Evolutionary conservation across 1,139 yeast genomes (phyloP).

Genomic region (Pneumocystis sp.): DNA sequence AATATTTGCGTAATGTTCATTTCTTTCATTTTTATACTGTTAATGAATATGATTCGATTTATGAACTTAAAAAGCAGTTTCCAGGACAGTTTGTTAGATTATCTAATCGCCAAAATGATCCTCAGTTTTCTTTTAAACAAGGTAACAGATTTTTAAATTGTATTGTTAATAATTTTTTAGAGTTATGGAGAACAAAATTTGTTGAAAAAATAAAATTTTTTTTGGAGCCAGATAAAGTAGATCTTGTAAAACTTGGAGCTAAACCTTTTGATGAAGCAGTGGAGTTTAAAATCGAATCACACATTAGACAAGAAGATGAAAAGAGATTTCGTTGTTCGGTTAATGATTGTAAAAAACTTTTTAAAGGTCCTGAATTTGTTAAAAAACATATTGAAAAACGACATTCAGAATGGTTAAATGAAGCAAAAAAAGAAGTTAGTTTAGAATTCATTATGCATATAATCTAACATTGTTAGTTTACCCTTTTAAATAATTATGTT

Average conservation of each 20-base stretch:
- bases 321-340: constrained; percentile 16
- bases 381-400: constrained; percentile 16
- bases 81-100: constrained; percentile 13
- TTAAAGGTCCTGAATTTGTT: constrained; percentile 17
- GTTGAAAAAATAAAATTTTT: constrained; percentile 10
- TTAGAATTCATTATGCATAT: constrained; percentile 12
- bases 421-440: constrained; percentile 9
- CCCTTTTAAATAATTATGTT: not conserved
- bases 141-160: not conserved
- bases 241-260: constrained; percentile 13
- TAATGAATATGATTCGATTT: constrained; percentile 12
- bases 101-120: constrained; percentile 1
- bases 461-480: constrained; percentile 7
- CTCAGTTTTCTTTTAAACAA: not conserved
- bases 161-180: not conserved
- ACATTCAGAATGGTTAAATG: constrained; percentile 15
- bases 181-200: constrained; percentile 1
- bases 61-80: constrained; percentile 12
- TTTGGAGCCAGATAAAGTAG: constrained; percentile 12
- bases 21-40: constrained; percentile 15
- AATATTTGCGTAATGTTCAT: constrained; percentile 14
- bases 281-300: constrained; percentile 9
- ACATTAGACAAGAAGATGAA: constrained; percentile 15
- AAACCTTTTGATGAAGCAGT: constrained; percentile 11
- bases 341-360: constrained; percentile 16